A percentile compares a stretch with the other conserved stretches of the same genome.
Evolutionary conservation across 805 yeast species (phyloP).

Genomic region (Wickerhamomyces alni): DNA sequence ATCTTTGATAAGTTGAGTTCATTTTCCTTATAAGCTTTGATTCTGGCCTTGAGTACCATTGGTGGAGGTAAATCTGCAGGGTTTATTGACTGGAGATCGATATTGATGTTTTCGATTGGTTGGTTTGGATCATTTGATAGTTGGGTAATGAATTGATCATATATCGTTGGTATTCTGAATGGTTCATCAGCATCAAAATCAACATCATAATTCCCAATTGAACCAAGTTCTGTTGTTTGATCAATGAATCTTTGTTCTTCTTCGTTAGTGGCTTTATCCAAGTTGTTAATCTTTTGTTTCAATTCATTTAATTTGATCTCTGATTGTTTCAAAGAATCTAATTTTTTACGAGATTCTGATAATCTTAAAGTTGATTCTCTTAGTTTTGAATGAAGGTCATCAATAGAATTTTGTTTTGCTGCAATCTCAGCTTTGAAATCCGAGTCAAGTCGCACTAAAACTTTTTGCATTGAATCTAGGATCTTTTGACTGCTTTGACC

Average conservation of each 20-base stretch:
- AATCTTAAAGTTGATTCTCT: slow-evolving; percentile 51
- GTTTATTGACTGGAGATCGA: slow-evolving; percentile 16
- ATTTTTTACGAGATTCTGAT: slow-evolving; percentile 39
- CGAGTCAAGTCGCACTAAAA: slow-evolving; percentile 45
- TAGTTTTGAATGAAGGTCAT: slow-evolving; percentile 46
- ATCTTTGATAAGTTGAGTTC: slow-evolving; percentile 49
- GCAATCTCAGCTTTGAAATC: slow-evolving; percentile 56
- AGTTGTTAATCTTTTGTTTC: slow-evolving; percentile 49
- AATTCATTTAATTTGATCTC: slow-evolving; percentile 40
- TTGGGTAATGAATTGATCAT: slow-evolving; percentile 42
- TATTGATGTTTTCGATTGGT: slow-evolving; percentile 20
- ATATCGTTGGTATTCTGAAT: slow-evolving; percentile 62
- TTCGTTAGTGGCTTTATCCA: slow-evolving; percentile 56
- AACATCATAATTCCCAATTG: slow-evolving; percentile 39
- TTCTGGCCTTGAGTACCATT: slow-evolving; percentile 61
- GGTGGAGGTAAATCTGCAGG: slow-evolving; percentile 27
- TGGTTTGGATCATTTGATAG: slow-evolving; percentile 27
- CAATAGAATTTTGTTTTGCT: slow-evolving; percentile 45
- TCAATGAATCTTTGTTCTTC: slow-evolving; percentile 53
- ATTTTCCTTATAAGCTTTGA: slow-evolving; percentile 73
- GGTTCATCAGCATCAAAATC: slow-evolving; percentile 88
- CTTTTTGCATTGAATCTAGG: slow-evolving; percentile 43
- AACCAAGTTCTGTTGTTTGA: slow-evolving; percentile 31
- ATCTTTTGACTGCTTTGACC: slow-evolving; percentile 31
- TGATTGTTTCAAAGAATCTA: slow-evolving; percentile 46